These are phyloP conservation scores for Purshia tridentata DNA, from an alignment of 306 rosid genomes.

Conservation along the genomic window DNA sequence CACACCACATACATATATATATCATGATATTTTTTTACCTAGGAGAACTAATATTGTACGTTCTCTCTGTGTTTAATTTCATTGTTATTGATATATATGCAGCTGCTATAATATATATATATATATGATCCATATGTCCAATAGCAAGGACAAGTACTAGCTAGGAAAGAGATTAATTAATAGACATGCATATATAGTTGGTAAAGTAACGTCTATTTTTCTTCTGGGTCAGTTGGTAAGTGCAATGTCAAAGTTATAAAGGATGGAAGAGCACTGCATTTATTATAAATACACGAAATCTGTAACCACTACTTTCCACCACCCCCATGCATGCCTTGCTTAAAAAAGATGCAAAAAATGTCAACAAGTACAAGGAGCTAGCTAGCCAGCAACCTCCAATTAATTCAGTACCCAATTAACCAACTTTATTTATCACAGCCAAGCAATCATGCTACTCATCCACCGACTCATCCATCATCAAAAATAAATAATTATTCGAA, in stretches of 20 bases:
- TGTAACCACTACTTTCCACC: constrained; percentile 19
- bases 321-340: constrained; percentile 3
- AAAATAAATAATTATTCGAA: no score
- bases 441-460: constrained; percentile 19
- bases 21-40: no score
- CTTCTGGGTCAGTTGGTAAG: constrained; percentile 6
- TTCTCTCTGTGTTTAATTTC: no score
- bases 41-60: no score
- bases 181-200: no score
- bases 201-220: no score
- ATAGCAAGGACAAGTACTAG: no score
- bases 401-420: constrained; percentile 2
- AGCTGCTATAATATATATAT: no score
- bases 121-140: no score
- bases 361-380: not conserved
- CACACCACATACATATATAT: no score
- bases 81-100: no score
- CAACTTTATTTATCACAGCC: constrained; percentile 4
- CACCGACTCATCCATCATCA: not conserved
- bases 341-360: not conserved
- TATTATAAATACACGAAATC: constrained; percentile 4
- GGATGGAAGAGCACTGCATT: constrained; percentile 18
- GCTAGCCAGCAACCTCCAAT: not conserved
- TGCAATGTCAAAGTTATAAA: not conserved
- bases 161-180: no score